These are phyloP conservation scores for Pseudoneurospora amorphoporcata DNA, from an alignment of 495 filamentous ascomycete species.

Conservation along the genomic window DNA sequence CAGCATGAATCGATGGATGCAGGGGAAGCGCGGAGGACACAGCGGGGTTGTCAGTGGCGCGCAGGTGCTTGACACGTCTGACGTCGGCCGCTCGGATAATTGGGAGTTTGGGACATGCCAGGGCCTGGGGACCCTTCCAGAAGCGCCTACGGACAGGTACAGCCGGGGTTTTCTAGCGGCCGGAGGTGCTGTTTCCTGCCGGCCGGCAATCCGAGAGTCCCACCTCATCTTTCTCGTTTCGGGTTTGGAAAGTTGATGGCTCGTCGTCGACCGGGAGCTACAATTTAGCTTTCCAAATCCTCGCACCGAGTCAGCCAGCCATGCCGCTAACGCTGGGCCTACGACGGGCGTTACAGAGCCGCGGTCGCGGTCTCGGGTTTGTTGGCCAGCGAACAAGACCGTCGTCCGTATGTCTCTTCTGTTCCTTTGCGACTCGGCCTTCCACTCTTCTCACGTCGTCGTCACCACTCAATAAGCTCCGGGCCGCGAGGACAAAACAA, in stretches of 20 bases:
- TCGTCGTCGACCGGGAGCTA: background rate
- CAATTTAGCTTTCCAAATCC: background rate
- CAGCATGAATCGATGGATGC: background rate
- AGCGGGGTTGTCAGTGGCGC: background rate
- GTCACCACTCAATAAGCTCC: background rate
- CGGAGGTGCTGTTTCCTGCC: background rate
- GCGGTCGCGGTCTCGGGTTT: constrained; percentile 1
- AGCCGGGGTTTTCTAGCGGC: background rate
- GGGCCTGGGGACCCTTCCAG: background rate
- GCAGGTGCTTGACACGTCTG: background rate
- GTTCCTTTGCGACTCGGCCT: constrained; percentile 21
- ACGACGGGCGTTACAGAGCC: constrained; percentile 10
- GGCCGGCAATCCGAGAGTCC: background rate
- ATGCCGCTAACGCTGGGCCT: constrained; percentile 29
- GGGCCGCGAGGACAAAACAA: background rate
- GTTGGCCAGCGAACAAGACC: background rate
- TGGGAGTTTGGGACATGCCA: background rate
- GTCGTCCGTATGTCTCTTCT: constrained; percentile 33
- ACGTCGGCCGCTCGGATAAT: background rate
- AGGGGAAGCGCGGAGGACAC: background rate
- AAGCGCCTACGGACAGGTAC: background rate
- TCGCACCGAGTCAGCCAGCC: background rate
- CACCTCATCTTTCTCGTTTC: background rate
- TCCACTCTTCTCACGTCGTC: background rate
- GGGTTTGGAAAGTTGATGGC: background rate